A percentile compares a stretch with the other conserved stretches of the same genome.
These are phyloP conservation scores for Irpex rosettiformis DNA, from an alignment of 1,284 basidiomycete genomes.

Conservation along the genomic window DNA sequence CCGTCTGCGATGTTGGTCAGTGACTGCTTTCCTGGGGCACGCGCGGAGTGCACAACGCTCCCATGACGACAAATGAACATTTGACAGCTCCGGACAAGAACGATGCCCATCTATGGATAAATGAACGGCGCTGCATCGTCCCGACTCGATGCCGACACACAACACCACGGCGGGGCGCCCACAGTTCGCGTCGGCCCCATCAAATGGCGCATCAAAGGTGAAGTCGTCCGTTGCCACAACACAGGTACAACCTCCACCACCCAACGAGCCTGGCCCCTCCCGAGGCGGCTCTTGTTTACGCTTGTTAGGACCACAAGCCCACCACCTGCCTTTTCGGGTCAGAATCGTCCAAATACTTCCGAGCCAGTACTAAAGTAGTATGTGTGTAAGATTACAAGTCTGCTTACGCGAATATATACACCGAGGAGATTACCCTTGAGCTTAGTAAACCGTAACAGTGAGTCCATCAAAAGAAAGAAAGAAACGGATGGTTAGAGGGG, in stretches of 20 bases:
- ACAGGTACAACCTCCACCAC: background rate
- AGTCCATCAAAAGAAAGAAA: background rate
- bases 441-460: background rate
- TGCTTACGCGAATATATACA: background rate
- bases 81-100: constrained; percentile 5
- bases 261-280: background rate
- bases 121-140: background rate
- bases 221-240: background rate
- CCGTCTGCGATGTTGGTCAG: background rate
- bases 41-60: background rate
- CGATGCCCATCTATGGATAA: constrained; percentile 1
- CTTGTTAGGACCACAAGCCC: background rate
- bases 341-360: background rate
- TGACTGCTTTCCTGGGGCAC: background rate
- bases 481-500: background rate
- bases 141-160: background rate
- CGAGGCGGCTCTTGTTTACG: background rate
- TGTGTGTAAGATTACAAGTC: background rate
- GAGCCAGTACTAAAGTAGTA: background rate
- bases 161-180: background rate
- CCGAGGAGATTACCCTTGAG: background rate
- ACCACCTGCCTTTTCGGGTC: background rate
- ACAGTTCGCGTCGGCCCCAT: background rate
- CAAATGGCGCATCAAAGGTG: background rate
- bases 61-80: constrained; percentile 5